A percentile compares a stretch with the other conserved stretches of the same genome.
Evolutionary conservation across 2,329 filamentous ascomycete species (phyloP).

Genomic region (Penicillium sp.): DNA sequence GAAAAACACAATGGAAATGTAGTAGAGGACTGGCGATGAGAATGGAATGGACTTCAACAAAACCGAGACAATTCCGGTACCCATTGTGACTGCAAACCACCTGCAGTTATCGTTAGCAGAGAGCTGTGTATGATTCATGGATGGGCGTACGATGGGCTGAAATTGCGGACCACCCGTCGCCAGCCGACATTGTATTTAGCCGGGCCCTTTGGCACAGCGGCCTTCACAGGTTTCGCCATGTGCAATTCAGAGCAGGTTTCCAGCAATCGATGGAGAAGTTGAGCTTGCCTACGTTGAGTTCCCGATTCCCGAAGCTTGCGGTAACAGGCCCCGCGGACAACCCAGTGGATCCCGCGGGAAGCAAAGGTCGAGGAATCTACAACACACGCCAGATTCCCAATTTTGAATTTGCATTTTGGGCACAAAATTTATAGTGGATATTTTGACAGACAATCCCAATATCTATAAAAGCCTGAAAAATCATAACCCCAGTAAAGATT

Average conservation of each 20-base stretch:
- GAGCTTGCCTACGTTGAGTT: too few species aligned
- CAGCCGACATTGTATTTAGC: constrained; percentile 25
- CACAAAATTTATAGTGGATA: neutral
- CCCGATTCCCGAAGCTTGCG: neutral
- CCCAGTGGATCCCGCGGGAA: neutral
- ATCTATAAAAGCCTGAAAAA: neutral
- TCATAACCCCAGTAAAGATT: neutral
- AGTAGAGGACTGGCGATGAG: constrained; percentile 57
- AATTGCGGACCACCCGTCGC: constrained; percentile 52
- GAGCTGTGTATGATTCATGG: neutral
- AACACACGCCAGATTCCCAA: neutral
- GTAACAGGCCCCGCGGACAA: neutral
- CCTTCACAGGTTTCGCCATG: neutral
- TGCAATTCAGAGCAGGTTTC: too few species aligned
- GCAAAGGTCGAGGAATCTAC: neutral
- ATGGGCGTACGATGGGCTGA: constrained; percentile 53
- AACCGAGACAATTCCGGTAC: constrained; percentile 66
- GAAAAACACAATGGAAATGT: constrained; percentile 62
- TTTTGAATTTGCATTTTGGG: neutral
- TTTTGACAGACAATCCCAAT: neutral
- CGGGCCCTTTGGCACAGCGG: neutral
- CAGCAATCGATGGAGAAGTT: neutral
- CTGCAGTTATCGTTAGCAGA: constrained; percentile 25
- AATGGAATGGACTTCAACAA: constrained; percentile 64
- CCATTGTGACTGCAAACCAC: constrained; percentile 65